Conservation (phyloP, 2,329 filamentous ascomycete genomes). For the Diaporthe aspalathi region DNA sequence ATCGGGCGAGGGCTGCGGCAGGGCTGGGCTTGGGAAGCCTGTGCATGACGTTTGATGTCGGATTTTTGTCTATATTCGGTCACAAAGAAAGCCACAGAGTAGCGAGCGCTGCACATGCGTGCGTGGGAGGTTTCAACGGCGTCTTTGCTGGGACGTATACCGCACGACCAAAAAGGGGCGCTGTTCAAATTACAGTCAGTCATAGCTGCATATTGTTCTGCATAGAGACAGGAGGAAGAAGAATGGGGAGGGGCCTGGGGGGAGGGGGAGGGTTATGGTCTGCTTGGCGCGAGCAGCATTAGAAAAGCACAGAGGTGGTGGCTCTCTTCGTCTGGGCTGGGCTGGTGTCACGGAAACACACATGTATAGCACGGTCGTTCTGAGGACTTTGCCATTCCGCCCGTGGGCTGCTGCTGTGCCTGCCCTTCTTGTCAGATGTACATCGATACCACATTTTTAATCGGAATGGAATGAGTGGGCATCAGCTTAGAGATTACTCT, state of each 20-base stretch:
- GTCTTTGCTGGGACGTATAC: conserved; percentile 1
- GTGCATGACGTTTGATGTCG: conserved; percentile 36
- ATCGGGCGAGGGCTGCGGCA: neutral
- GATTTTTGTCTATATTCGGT: conserved; percentile 34
- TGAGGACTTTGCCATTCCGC: neutral
- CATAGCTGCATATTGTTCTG: conserved; percentile 36
- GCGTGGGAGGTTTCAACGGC: conserved; percentile 20
- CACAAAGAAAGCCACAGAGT: conserved; percentile 28
- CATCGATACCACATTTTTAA: conserved; percentile 35
- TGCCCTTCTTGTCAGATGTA: neutral
- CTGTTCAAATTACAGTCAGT: conserved; percentile 31
- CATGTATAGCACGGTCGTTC: neutral
- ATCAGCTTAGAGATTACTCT: neutral
- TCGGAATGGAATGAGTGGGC: neutral
- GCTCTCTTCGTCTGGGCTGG: neutral
- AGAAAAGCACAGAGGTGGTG: neutral
- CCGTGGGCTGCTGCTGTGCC: neutral
- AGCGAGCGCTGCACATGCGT: conserved; percentile 27
- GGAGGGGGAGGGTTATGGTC: neutral
- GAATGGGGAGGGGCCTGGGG: neutral
- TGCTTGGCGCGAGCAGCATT: neutral
- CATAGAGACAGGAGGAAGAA: conserved; percentile 8
- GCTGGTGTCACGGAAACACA: neutral
- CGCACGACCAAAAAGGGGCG: conserved; percentile 17
- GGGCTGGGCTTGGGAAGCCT: neutral